Conservation (phyloP, 192 early-diverging fungal species). For the Pecoramyces ruminantium region DNA sequence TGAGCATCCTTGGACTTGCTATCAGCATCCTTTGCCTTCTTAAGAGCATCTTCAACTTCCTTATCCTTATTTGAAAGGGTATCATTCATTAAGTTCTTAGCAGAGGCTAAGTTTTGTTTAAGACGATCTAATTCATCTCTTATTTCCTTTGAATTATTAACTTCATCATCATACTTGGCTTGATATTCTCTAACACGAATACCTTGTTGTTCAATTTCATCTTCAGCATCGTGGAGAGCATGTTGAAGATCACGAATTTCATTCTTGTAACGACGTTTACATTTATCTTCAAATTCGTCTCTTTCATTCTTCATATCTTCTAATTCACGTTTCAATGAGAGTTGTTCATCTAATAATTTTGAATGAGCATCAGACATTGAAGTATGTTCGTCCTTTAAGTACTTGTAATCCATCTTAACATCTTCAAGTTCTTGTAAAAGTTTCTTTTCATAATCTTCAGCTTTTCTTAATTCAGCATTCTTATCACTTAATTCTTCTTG, state of each 20-base stretch:
- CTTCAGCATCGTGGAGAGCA: background rate
- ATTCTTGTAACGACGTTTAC: background rate
- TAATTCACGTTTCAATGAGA: background rate
- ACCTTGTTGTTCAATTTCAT: background rate
- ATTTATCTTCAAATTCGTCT: background rate
- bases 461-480: background rate
- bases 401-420: background rate
- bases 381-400: background rate
- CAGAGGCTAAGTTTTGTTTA: background rate
- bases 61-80: background rate
- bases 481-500: background rate
- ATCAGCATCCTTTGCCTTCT: background rate
- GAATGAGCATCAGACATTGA: background rate
- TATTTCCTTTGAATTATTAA: background rate
- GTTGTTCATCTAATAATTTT: background rate
- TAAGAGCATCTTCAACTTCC: background rate
- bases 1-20: background rate
- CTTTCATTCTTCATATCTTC: background rate
- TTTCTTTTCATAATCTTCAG: background rate
- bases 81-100: background rate
- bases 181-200: background rate
- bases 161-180: background rate
- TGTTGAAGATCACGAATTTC: background rate
- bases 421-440: background rate
- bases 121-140: background rate